Evolutionary conservation across 1,284 basidiomycete genomes (phyloP), one percentile per base, ranked within the genome.

Genomic region (Ustilago curta): DNA sequence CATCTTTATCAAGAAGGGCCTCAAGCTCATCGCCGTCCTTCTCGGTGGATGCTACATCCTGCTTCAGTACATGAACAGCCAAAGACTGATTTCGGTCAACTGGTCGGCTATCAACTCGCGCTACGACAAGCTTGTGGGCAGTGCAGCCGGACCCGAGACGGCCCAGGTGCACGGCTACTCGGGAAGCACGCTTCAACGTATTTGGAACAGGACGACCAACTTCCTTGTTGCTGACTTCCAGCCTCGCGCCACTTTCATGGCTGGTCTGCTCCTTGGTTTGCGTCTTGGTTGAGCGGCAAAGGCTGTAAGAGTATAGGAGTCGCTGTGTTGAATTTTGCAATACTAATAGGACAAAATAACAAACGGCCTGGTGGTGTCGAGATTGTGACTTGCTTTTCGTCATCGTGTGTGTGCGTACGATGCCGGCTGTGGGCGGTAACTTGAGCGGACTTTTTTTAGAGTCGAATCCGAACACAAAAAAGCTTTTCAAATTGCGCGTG

Each of bases 151-250:
- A 6, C 78, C 85, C 23, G 51, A 51, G 79, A 61, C 92, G 88
- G 9, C 45, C 12, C 84, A 87, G 83, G 58, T 53, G 5, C 44
- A 37, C 1, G 70, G 74, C 25, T 70, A 92, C 89, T 8, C 85
- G 91, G 62, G 85, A 84, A 70, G 70, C 52, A 69, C 57, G 18
- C 31, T 54, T 2, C 61, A 76, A 50, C 89, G 90, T 4, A 84
- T 92, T 40, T 93, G 91, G 89, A 88, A 86, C 49, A 90, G 91
- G 89, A 81, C 92, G 27, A 87, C 94, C 39, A 88, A 94, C 85
- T 97, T 97, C 87, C 87, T 97, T 82, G 93, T 93, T 0, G 92
- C 93, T 25, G 93, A 97, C 85, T 97, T 97, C 87, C 95, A 95
- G 83, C 92, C 87, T 67, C 81, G 88, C 52, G 87, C 87, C 0